Evolutionary conservation across 1,284 basidiomycete species (phyloP).

Genomic region (Lentinula novae-zelandiae): DNA sequence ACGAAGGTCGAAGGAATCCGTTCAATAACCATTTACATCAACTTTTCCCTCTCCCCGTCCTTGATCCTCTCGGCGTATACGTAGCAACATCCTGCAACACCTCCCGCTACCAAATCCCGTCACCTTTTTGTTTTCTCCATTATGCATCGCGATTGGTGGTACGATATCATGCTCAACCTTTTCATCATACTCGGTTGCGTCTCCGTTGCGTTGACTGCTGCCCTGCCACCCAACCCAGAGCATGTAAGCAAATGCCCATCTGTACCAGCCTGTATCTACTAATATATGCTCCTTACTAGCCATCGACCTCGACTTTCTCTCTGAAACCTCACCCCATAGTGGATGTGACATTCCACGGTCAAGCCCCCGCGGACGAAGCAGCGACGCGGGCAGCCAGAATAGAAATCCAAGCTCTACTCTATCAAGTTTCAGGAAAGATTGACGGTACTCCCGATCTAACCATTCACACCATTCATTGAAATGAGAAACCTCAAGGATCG

Average conservation of each 20-base stretch:
- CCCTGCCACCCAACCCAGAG: neutral
- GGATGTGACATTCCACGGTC: neutral
- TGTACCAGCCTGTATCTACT: neutral
- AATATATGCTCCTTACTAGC: neutral
- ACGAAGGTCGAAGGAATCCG: too few species aligned
- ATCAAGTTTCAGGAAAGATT: neutral
- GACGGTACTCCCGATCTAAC: neutral
- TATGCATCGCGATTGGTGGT: neutral
- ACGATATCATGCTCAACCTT: neutral
- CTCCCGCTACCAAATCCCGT: too few species aligned
- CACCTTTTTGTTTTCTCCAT: neutral
- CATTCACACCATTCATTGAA: neutral
- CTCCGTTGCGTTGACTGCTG: neutral
- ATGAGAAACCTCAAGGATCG: neutral
- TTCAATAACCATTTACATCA: too few species aligned
- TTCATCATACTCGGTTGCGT: neutral
- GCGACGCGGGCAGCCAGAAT: neutral
- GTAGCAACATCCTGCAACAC: too few species aligned
- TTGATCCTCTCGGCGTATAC: too few species aligned
- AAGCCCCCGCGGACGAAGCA: neutral
- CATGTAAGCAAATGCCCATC: neutral
- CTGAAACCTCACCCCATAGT: neutral
- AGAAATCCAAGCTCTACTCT: neutral
- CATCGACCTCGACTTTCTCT: neutral
- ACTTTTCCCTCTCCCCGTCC: too few species aligned